Evolutionary conservation across 129 eudicot genomes (phyloP).

Genomic region (Tagetes erecta): DNA sequence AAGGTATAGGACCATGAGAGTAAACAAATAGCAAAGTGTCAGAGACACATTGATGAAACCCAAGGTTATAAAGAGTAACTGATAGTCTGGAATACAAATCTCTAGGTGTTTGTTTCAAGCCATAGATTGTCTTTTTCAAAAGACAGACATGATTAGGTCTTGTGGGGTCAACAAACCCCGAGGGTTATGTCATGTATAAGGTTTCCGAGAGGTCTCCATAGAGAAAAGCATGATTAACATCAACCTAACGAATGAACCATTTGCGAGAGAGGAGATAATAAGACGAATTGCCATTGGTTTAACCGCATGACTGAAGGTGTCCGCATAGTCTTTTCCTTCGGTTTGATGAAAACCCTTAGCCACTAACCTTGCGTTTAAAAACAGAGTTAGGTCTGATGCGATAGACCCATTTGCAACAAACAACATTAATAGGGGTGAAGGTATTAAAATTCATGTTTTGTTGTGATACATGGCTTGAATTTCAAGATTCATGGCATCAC

Average conservation of each 20-base stretch:
- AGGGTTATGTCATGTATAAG: neutral
- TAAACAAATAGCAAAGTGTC: neutral
- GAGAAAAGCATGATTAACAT: neutral
- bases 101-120: neutral
- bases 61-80: neutral
- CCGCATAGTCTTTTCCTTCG: neutral
- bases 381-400: neutral
- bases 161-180: neutral
- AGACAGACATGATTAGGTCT: neutral
- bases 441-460: neutral
- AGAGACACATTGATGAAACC: neutral
- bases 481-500: neutral
- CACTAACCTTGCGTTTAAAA: neutral
- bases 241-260: neutral
- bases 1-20: neutral
- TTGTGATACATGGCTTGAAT: neutral
- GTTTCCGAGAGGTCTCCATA: neutral
- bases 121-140: neutral
- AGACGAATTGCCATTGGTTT: neutral
- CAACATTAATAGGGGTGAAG: neutral
- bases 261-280: neutral
- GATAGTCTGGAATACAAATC: neutral
- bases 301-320: neutral
- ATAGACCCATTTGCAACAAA: neutral
- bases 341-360: neutral